Evolutionary conservation across 257 asterid genomes (phyloP).

Genomic region (Salvia hispanica): DNA sequence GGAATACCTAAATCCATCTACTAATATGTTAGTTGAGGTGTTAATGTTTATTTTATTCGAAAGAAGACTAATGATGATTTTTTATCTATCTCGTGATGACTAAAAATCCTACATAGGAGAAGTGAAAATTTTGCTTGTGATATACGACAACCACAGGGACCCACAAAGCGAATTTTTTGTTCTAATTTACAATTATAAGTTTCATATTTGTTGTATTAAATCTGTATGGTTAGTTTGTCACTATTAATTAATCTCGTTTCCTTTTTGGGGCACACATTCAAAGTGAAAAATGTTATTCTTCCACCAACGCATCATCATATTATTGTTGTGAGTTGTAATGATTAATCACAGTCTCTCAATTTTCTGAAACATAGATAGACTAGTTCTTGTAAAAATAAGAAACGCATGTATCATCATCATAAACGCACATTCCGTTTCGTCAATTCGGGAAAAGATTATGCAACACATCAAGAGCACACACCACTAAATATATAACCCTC

Average conservation of each 20-base stretch:
- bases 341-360: neutral
- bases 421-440: constrained; percentile 3
- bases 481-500: neutral
- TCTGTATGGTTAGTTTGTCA: no score
- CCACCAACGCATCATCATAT: neutral
- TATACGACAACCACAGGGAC: neutral
- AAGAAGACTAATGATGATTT: no score
- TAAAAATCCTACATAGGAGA: no score
- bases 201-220: no score
- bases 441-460: constrained; percentile 2
- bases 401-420: constrained; percentile 7
- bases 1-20: neutral
- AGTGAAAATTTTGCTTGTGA: neutral
- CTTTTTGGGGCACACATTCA: neutral
- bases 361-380: neutral
- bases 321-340: neutral
- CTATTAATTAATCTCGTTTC: neutral
- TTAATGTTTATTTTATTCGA: no score
- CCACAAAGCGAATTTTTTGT: neutral
- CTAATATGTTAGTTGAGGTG: neutral
- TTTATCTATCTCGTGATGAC: no score
- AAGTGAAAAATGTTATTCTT: neutral
- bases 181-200: no score
- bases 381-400: neutral
- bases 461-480: neutral